Conservation (phyloP, 2,329 filamentous ascomycete genomes). For the Epichloe bromicola region DNA sequence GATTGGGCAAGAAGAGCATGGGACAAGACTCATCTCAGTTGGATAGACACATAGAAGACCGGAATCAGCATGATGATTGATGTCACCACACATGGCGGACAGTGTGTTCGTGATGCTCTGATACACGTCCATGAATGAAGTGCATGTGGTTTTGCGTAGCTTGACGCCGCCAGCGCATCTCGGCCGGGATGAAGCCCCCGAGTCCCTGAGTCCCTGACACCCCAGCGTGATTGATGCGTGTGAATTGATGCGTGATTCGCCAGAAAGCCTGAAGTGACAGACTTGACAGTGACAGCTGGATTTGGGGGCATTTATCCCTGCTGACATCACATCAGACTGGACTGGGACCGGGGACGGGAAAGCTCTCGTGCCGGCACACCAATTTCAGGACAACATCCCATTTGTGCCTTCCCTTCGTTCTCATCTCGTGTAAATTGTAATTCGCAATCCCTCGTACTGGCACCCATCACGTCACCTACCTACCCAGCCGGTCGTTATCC, state of each 20-base stretch:
- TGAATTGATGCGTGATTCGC: too few relatives aligned
- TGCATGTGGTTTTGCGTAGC: not conserved
- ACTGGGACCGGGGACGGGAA: not conserved
- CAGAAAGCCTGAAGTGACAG: too few relatives aligned
- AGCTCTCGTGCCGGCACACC: not conserved
- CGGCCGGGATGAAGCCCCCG: too few relatives aligned
- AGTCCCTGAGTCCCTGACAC: not conserved
- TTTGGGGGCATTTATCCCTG: not conserved
- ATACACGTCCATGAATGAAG: too few relatives aligned
- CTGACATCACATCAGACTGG: not conserved
- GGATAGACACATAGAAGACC: not conserved
- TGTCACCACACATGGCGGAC: too few relatives aligned
- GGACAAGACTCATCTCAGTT: not conserved
- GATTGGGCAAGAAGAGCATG: not conserved
- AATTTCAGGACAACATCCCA: not conserved
- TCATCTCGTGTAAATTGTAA: too few relatives aligned
- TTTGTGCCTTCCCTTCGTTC: not conserved
- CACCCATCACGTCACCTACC: too few relatives aligned
- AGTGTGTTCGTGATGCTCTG: too few relatives aligned
- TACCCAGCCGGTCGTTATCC: too few relatives aligned
- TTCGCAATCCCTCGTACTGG: too few relatives aligned
- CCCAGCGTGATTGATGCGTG: too few relatives aligned
- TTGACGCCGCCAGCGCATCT: not conserved
- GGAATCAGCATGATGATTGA: not conserved
- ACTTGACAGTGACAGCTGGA: not conserved